These are phyloP conservation scores for Aspergillus heteromorphus DNA, from an alignment of 495 filamentous ascomycete species.

Conservation along the genomic window DNA sequence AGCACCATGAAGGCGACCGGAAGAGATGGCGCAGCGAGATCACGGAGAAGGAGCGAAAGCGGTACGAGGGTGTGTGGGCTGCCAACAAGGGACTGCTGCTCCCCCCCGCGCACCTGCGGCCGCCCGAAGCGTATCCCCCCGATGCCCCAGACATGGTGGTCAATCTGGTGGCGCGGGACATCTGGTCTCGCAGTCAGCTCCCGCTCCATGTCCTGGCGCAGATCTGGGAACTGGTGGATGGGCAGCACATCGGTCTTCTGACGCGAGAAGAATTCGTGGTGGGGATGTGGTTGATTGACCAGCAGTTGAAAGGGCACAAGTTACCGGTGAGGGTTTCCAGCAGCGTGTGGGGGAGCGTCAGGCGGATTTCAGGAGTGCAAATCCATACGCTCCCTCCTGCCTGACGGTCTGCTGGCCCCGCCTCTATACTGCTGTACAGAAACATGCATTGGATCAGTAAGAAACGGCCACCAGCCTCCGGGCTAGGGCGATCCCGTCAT, in stretches of 20 bases:
- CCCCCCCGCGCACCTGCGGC: conserved; percentile 3
- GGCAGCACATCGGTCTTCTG: conserved; percentile 52
- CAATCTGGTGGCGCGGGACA: conserved; percentile 77
- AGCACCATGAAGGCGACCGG: conserved; percentile 82
- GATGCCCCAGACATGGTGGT: conserved; percentile 52
- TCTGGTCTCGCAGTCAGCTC: conserved; percentile 77
- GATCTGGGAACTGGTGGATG: conserved; percentile 83
- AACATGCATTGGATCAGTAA: neutral
- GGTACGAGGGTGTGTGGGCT: conserved; percentile 98
- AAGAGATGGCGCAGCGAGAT: conserved; percentile 79
- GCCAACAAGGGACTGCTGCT: conserved; percentile 75
- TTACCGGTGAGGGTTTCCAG: conserved; percentile 70
- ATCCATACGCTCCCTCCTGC: conserved; percentile 11
- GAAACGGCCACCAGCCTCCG: neutral
- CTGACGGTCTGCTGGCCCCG: neutral
- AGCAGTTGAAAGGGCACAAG: conserved; percentile 81
- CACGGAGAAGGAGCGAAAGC: conserved; percentile 69
- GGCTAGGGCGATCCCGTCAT: neutral
- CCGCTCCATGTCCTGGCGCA: conserved; percentile 63
- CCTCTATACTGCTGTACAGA: neutral
- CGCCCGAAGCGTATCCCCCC: conserved; percentile 18
- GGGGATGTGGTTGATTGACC: conserved; percentile 93
- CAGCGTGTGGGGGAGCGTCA: conserved; percentile 84
- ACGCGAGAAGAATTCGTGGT: conserved; percentile 84
- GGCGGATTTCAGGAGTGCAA: conserved; percentile 45